These are phyloP conservation scores for Melampsora allii-populina DNA, from an alignment of 1,284 basidiomycete genomes.

Conservation along the genomic window DNA sequence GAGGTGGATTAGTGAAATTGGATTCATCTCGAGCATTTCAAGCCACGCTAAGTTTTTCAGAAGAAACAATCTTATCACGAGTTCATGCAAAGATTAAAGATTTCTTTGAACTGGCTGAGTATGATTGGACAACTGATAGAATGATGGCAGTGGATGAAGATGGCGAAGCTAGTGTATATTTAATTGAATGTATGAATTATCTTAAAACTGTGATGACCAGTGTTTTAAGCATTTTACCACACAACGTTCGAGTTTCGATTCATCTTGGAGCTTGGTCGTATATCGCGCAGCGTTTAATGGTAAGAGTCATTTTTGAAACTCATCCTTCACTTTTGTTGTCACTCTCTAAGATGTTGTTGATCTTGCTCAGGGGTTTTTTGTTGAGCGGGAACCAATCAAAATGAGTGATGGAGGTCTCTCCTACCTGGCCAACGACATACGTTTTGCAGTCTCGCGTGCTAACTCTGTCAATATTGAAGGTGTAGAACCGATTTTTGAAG, in stretches of 20 bases:
- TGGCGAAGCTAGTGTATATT: constrained; percentile 66
- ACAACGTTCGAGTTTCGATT: constrained; percentile 77
- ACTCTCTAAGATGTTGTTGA: not conserved
- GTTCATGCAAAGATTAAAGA: constrained; percentile 93
- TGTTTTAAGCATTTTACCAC: constrained; percentile 69
- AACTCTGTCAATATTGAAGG: not conserved
- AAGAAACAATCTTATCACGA: constrained; percentile 72
- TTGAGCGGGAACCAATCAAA: constrained; percentile 23
- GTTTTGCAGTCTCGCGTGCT: constrained; percentile 10
- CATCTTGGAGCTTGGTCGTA: constrained; percentile 80
- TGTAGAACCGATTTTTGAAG: constrained; percentile 12
- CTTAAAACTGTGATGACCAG: constrained; percentile 93
- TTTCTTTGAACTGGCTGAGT: constrained; percentile 90
- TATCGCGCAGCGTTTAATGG: constrained; percentile 82
- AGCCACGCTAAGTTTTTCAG: constrained; percentile 66
- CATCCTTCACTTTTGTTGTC: not conserved
- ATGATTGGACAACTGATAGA: constrained; percentile 78
- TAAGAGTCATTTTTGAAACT: constrained; percentile 51
- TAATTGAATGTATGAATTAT: constrained; percentile 94
- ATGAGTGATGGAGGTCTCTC: constrained; percentile 33
- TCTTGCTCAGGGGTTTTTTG: constrained; percentile 11
- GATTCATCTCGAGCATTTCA: constrained; percentile 67
- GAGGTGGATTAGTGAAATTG: constrained; percentile 73
- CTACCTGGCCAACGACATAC: constrained; percentile 20
- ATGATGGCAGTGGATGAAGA: constrained; percentile 50